A percentile compares a stretch with the other conserved stretches of the same genome.
phyloP scores from a whole-genome alignment of 192 early-diverging fungal genomes.

The Coemansia sp. region DNA sequence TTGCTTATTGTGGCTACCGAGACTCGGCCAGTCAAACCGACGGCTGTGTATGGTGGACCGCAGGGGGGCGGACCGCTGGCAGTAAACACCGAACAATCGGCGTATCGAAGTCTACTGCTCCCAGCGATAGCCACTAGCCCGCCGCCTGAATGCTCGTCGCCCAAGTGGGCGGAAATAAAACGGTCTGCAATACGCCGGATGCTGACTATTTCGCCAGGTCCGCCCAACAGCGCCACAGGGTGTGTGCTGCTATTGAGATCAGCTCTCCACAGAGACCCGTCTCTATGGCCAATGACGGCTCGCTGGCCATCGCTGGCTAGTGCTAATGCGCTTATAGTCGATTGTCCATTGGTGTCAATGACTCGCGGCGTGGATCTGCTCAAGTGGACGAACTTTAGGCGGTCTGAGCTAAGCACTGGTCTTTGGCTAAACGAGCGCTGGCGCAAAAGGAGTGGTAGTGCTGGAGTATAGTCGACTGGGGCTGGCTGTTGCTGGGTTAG shows the following conservation, averaged over 20 bases:
- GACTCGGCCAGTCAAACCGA: conserved; percentile 9
- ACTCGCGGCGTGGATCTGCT: conserved; percentile 3
- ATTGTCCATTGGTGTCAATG: neutral
- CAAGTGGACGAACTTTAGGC: conserved; percentile 12
- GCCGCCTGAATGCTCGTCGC: conserved; percentile 19
- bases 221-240: neutral
- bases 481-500: neutral
- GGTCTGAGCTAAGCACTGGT: neutral
- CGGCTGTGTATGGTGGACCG: neutral
- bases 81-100: conserved; percentile 10
- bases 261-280: conserved; percentile 4
- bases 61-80: conserved; percentile 5
- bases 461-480: neutral
- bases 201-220: conserved; percentile 21
- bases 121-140: conserved; percentile 8
- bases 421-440: conserved; percentile 9
- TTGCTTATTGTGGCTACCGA: neutral
- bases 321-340: conserved; percentile 16
- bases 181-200: conserved; percentile 15
- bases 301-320: neutral
- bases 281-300: conserved; percentile 2
- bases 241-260: neutral
- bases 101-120: neutral
- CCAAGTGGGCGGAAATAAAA: conserved; percentile 22
- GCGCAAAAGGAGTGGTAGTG: conserved; percentile 20